phyloP scores from a whole-genome alignment of 208 protist species.

The Endotrypanum monterogeii region DNA sequence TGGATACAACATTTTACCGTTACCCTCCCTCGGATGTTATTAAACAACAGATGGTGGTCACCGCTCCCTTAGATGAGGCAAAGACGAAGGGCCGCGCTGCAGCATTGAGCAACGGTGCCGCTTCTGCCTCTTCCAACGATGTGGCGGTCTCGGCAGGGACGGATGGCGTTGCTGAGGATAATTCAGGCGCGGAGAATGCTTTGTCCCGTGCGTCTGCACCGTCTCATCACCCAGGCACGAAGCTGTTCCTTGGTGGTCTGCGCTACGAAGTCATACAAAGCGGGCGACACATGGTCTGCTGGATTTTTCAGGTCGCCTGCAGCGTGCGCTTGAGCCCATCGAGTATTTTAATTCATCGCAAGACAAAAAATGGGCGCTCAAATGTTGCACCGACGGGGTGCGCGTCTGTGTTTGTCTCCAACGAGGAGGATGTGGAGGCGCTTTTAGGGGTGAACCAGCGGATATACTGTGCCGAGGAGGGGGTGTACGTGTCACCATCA shows the following conservation, averaged over 20 bases:
- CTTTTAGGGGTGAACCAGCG: slow-evolving; percentile 75
- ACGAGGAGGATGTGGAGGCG: slow-evolving; percentile 44
- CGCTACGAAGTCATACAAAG: slow-evolving; percentile 87
- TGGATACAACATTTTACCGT: slow-evolving; percentile 44
- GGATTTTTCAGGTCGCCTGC: slow-evolving; percentile 68
- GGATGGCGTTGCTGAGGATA: background rate
- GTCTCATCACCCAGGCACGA: slow-evolving; percentile 39
- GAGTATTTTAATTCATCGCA: slow-evolving; percentile 80
- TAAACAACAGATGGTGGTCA: slow-evolving; percentile 32
- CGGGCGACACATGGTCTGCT: slow-evolving; percentile 66
- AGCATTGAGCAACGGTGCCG: background rate
- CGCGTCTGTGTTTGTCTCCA: slow-evolving; percentile 71
- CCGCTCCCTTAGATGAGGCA: slow-evolving; percentile 1
- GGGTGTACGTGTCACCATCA: slow-evolving; percentile 66
- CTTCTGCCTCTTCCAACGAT: background rate
- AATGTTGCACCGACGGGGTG: slow-evolving; percentile 68
- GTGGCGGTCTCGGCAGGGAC: background rate
- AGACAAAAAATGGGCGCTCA: slow-evolving; percentile 49
- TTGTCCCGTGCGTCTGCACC: slow-evolving; percentile 1
- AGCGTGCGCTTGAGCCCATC: slow-evolving; percentile 53
- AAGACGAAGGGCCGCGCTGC: slow-evolving; percentile 6
- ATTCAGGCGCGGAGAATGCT: background rate
- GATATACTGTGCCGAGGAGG: slow-evolving; percentile 72
- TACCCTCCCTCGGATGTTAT: slow-evolving; percentile 60
- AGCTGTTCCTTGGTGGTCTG: slow-evolving; percentile 83